These are phyloP conservation scores for Omphalotus olearius DNA, from an alignment of 1,284 basidiomycete species.

Conservation along the genomic window DNA sequence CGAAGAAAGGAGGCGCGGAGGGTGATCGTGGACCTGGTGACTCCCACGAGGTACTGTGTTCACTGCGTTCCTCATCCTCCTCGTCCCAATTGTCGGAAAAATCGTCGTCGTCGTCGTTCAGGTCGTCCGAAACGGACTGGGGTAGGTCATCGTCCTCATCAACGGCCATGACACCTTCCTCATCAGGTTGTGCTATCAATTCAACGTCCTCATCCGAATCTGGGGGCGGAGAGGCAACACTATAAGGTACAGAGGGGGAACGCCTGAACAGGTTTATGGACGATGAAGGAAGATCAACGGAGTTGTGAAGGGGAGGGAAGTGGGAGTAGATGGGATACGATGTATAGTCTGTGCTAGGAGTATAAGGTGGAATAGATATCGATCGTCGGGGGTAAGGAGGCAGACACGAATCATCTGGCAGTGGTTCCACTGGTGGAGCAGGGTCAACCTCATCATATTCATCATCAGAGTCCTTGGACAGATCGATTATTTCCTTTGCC, in stretches of 20 bases:
- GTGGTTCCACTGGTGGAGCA: neutral
- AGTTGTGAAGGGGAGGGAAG: neutral
- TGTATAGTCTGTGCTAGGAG: neutral
- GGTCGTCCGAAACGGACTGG: constrained; percentile 6
- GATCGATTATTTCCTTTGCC: constrained; percentile 20
- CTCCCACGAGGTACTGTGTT: constrained; percentile 40
- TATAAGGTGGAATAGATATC: constrained; percentile 11
- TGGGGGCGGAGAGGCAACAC: constrained; percentile 23
- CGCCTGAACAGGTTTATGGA: constrained; percentile 23
- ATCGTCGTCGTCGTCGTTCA: constrained; percentile 10
- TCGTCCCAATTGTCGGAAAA: constrained; percentile 24
- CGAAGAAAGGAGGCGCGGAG: constrained; percentile 36
- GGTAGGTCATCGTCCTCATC: constrained; percentile 13
- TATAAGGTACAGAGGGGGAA: constrained; percentile 39
- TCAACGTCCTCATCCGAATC: constrained; percentile 19
- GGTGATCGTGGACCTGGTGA: constrained; percentile 57
- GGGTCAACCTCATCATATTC: constrained; percentile 40
- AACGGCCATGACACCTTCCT: constrained; percentile 11
- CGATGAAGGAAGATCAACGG: neutral
- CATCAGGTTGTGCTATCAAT: constrained; percentile 13
- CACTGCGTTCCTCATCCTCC: constrained; percentile 34
- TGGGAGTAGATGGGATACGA: constrained; percentile 1
- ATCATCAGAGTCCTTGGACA: constrained; percentile 27
- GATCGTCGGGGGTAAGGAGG: neutral
- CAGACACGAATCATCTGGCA: neutral